Evolutionary conservation across 768 basidiomycete genomes (phyloP).

Genomic region (Russula sp.): DNA sequence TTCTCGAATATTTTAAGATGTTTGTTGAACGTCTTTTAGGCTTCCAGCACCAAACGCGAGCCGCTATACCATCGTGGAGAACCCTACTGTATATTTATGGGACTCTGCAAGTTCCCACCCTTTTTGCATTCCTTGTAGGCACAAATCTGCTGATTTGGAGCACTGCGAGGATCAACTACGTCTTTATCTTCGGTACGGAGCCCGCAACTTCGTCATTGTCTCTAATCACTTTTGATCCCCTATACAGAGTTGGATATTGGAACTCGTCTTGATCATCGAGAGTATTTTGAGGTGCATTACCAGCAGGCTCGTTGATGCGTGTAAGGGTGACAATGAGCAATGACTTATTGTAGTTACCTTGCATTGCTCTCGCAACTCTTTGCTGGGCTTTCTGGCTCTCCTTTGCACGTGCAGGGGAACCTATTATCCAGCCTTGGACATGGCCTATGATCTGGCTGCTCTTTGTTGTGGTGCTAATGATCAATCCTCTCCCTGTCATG

Average conservation of each 20-base stretch:
- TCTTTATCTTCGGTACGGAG: constrained; percentile 78
- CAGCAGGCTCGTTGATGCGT: neutral
- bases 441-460: constrained; percentile 85
- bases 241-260: constrained; percentile 18
- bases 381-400: constrained; percentile 83
- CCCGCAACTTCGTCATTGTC: neutral
- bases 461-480: constrained; percentile 48
- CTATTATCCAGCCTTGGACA: constrained; percentile 53
- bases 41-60: constrained; percentile 47
- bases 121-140: constrained; percentile 74
- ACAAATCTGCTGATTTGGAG: constrained; percentile 81
- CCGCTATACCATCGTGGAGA: constrained; percentile 59
- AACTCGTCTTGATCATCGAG: constrained; percentile 49
- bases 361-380: constrained; percentile 68
- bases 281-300: constrained; percentile 59
- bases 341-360: constrained; percentile 53
- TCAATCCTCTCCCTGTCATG: constrained; percentile 72
- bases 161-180: constrained; percentile 75
- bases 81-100: constrained; percentile 76
- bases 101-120: constrained; percentile 60
- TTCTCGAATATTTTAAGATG: constrained; percentile 12
- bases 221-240: neutral
- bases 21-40: constrained; percentile 34
- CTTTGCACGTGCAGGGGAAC: constrained; percentile 54
- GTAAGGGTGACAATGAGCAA: neutral